Conservation (phyloP, 129 eudicot species). For the Saussurea involucrata region DNA sequence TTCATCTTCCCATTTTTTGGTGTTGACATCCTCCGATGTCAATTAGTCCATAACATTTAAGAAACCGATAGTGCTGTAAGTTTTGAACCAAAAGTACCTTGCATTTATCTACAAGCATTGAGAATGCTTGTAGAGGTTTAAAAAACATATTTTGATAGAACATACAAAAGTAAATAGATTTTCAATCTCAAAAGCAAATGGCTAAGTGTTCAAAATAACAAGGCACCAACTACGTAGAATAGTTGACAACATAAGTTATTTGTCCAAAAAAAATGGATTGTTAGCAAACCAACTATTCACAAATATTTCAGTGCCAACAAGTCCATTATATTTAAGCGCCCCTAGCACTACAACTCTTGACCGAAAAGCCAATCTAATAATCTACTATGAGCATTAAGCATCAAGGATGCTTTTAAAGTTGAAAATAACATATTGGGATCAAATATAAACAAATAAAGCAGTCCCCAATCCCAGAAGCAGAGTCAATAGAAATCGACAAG, state of each 20-base stretch:
- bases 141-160: neutral
- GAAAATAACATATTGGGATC: neutral
- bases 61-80: neutral
- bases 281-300: neutral
- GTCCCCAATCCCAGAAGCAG: neutral
- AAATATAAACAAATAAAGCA: neutral
- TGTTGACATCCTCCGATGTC: neutral
- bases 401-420: neutral
- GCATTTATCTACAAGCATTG: neutral
- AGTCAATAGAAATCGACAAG: neutral
- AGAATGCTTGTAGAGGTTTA: neutral
- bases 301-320: neutral
- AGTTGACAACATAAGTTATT: neutral
- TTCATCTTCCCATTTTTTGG: neutral
- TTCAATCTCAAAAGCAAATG: neutral
- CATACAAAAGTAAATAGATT: neutral
- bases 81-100: neutral
- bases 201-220: neutral
- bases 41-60: slow-evolving; percentile 1
- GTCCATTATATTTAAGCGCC: neutral
- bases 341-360: neutral
- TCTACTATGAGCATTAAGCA: neutral
- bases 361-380: neutral
- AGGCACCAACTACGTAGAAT: neutral
- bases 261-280: neutral